Evolutionary conservation across 208 protist genomes (phyloP), one percentile per base, ranked within the genome.

Genomic region (Trypanosomatidae sp.): DNA sequence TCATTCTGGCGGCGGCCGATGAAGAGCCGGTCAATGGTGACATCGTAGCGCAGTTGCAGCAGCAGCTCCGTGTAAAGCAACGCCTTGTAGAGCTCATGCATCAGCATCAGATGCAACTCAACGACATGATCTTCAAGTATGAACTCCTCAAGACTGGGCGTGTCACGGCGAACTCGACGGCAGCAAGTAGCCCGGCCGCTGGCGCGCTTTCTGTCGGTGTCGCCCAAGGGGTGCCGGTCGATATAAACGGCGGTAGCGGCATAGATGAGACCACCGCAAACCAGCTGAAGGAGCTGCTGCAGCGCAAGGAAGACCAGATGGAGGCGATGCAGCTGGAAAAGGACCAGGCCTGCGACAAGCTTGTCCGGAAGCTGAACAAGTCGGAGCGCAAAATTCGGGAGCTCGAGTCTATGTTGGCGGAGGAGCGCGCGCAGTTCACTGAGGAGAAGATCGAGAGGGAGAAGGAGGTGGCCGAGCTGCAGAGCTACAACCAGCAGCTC

Each of bases 331-430:
- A 79, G 43, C 67, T 71, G 19, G 91, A 96, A 70, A 92, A 91
- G 84, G 90, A 95, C 50, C 72, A 87, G 71, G 86, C 81, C 33
- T 93, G 87, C 67, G 93, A 97, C 75, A 97, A 95, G 73, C 84
- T 97, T 33, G 93, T 97, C 13, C 92, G 91, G 83, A 94, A 94
- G 73, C 84, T 97, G 62, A 97, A 97, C 85, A 97, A 96, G 81
- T 86, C 81, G 22, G 87, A 91, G 66, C 83, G 88, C 53, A 84
- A 83, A 69, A 91, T 94, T 39, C 87, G 86, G 69, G 90, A 97
- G 30, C 80, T 94, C 25, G 91, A 96, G 82, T 67, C 84, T 12
- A 66, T 77, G 17, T 77, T 96, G 36, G 83, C 90, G 69, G 91
- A 97, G 68, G 93, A 97, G 79, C 88, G 88, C 17, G 76, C 77